A percentile compares a stretch with the other conserved stretches of the same genome.
Conservation (phyloP, 305 asterid species). For the Lippia alba region DNA sequence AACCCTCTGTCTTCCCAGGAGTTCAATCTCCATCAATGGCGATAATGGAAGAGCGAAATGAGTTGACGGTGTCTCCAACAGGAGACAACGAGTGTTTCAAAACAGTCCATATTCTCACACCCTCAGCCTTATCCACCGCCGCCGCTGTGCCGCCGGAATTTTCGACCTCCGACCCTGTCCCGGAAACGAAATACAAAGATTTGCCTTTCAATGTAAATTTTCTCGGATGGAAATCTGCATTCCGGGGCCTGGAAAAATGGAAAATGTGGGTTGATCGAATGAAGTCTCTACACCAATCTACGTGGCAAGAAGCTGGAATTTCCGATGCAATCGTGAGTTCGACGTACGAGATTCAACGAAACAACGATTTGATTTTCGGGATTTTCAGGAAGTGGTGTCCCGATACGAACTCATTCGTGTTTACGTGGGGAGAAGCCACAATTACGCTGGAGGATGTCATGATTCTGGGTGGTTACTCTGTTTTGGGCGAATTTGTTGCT, state of each 20-base stretch:
- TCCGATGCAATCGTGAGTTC: slow-evolving; percentile 39
- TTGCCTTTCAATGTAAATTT: slow-evolving; percentile 28
- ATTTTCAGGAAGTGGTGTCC: slow-evolving; percentile 46
- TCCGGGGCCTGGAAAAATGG: slow-evolving; percentile 32
- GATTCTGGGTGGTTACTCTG: slow-evolving; percentile 48
- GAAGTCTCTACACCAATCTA: slow-evolving; percentile 30
- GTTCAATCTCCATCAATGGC: slow-evolving; percentile 7
- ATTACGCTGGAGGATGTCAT: slow-evolving; percentile 45
- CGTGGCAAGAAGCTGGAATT: slow-evolving; percentile 46
- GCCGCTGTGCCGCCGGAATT: slow-evolving; percentile 10
- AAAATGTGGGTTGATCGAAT: slow-evolving; percentile 40
- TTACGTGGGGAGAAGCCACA: slow-evolving; percentile 55
- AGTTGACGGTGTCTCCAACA: neutral
- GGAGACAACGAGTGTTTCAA: neutral
- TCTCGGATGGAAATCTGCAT: slow-evolving; percentile 26
- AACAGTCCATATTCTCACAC: slow-evolving; percentile 2
- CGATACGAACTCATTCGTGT: slow-evolving; percentile 40
- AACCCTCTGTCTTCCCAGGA: neutral
- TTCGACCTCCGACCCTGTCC: neutral
- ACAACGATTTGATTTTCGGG: slow-evolving; percentile 31
- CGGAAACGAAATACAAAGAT: neutral
- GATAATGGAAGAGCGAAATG: neutral
- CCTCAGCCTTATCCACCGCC: slow-evolving; percentile 12
- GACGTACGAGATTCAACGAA: slow-evolving; percentile 22
- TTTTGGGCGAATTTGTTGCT: slow-evolving; percentile 38